Evolutionary conservation across 495 filamentous ascomycete genomes (phyloP).

Genomic region (Xylaria intraflava): DNA sequence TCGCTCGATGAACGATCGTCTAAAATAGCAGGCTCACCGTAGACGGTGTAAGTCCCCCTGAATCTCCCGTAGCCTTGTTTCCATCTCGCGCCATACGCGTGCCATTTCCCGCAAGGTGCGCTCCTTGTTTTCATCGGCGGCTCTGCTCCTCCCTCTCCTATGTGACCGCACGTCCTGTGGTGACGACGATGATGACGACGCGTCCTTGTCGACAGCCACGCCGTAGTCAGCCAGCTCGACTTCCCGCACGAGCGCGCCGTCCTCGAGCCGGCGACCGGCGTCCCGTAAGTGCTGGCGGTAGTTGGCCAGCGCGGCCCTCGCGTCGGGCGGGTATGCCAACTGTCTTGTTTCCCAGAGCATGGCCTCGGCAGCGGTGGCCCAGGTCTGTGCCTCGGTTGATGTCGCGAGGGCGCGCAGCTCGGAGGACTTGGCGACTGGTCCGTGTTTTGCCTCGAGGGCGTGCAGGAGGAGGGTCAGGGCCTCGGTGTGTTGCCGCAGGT

Average conservation of each 20-base stretch:
- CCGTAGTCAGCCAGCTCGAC: conserved; percentile 51
- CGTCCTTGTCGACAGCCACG: conserved; percentile 28
- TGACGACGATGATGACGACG: neutral
- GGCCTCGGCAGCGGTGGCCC: conserved; percentile 29
- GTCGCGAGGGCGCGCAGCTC: conserved; percentile 52
- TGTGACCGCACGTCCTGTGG: neutral
- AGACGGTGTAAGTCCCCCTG: conserved; percentile 52
- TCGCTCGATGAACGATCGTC: neutral
- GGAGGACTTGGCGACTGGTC: conserved; percentile 55
- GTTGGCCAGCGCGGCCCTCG: conserved; percentile 46
- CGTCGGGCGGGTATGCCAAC: conserved; percentile 53
- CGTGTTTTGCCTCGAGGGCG: conserved; percentile 52
- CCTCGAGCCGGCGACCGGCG: conserved; percentile 41
- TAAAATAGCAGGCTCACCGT: conserved; percentile 7
- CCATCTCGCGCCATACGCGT: conserved; percentile 51
- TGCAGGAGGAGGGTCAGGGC: conserved; percentile 30
- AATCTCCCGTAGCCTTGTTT: conserved; percentile 48
- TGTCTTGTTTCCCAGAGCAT: conserved; percentile 22
- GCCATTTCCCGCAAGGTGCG: conserved; percentile 53
- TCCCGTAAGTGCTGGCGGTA: conserved; percentile 52
- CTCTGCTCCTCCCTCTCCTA: conserved; percentile 1
- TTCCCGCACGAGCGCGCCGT: conserved; percentile 38
- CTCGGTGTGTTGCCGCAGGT: conserved; percentile 25
- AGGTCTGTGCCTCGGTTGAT: conserved; percentile 46
- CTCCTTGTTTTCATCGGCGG: conserved; percentile 29